phyloP scores from a whole-genome alignment of 2,329 filamentous ascomycete genomes.

The Aspergillus pseudoglaucus region DNA sequence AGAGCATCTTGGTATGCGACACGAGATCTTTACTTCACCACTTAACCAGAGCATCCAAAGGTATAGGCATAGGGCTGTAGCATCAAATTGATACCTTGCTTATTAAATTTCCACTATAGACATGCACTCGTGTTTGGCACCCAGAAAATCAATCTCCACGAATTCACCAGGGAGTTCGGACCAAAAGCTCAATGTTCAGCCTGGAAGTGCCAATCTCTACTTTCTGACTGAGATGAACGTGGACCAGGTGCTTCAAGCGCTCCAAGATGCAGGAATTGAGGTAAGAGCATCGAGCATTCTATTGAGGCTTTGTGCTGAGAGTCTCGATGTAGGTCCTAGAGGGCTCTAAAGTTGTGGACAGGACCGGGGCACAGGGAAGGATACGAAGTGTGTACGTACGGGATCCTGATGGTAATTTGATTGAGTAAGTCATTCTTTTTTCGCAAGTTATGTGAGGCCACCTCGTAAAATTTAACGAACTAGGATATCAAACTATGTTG shows the following conservation, averaged over 20 bases:
- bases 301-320: constrained; percentile 2
- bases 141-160: constrained; percentile 59
- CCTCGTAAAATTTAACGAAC: not conserved
- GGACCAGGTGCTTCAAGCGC: constrained; percentile 37
- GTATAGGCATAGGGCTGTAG: constrained; percentile 3
- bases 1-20: constrained; percentile 51
- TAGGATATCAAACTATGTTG: not conserved
- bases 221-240: constrained; percentile 52
- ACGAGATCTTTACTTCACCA: constrained; percentile 45
- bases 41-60: constrained; percentile 24
- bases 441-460: not conserved
- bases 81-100: not conserved
- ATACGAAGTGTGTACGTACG: constrained; percentile 55
- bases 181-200: constrained; percentile 51
- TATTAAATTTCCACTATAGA: constrained; percentile 21
- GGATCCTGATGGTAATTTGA: constrained; percentile 57
- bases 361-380: constrained; percentile 51
- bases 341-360: constrained; percentile 45
- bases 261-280: constrained; percentile 40
- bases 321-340: constrained; percentile 34
- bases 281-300: constrained; percentile 9
- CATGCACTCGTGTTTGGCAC: constrained; percentile 52
- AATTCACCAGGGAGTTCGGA: constrained; percentile 53
- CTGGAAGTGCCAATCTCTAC: constrained; percentile 55
- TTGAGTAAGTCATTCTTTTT: constrained; percentile 48